These are phyloP conservation scores for Mortierella sp. DNA, from an alignment of 371 early-diverging fungal species.

Conservation along the genomic window DNA sequence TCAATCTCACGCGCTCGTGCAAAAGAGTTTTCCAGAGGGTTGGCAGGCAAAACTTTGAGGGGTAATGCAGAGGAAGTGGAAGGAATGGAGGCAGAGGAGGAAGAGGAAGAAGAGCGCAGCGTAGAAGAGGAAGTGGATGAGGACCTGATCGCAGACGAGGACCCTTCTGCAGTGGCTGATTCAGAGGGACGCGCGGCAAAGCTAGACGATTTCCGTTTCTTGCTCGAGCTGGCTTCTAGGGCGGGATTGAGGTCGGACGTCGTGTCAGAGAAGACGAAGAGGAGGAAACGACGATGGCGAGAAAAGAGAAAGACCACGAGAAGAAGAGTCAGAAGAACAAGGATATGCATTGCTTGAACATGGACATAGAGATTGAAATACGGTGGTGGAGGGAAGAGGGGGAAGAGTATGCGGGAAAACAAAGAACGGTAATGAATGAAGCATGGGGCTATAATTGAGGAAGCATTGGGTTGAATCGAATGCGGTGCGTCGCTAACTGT, in stretches of 20 bases:
- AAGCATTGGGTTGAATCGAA: too few species aligned
- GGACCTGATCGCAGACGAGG: conserved; percentile 17
- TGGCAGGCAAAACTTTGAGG: conserved; percentile 35
- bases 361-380: background rate
- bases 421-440: too few species aligned
- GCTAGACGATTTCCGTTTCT: conserved; percentile 53
- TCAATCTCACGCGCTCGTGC: conserved; percentile 51
- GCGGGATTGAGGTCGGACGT: too few species aligned
- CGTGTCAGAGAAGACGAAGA: background rate
- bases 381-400: background rate
- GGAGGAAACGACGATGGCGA: background rate
- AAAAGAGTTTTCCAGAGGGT: conserved; percentile 50
- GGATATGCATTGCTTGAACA: conserved; percentile 14
- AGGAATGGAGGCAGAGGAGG: conserved; percentile 11
- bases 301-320: background rate
- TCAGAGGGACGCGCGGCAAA: conserved; percentile 47
- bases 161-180: conserved; percentile 32
- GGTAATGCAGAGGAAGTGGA: conserved; percentile 25
- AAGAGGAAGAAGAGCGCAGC: conserved; percentile 13
- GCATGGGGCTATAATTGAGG: too few species aligned
- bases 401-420: too few species aligned
- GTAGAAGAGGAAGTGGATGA: conserved; percentile 11
- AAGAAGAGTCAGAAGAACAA: background rate
- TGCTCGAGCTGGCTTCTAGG: conserved; percentile 53
- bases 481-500: too few species aligned